phyloP scores from a whole-genome alignment of 208 protist species.

The Kentomonas sorsogonicus region DNA sequence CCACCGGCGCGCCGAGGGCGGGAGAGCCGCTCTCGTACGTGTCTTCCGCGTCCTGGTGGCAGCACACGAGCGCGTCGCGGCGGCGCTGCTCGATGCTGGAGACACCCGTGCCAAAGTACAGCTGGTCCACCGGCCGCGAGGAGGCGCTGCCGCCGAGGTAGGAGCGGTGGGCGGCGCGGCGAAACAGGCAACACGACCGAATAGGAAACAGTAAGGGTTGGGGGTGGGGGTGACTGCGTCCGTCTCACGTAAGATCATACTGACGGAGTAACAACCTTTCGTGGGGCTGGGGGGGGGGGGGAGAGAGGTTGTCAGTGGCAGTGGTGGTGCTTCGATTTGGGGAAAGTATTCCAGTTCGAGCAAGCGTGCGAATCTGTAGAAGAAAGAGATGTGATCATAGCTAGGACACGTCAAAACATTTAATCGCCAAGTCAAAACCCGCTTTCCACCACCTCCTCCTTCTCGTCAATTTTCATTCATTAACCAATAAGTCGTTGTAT shows the following conservation, averaged over 20 bases:
- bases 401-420: conserved; percentile 11
- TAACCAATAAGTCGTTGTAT: too few species aligned
- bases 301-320: too few species aligned
- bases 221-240: not conserved
- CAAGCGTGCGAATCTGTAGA: not conserved
- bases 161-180: conserved; percentile 27
- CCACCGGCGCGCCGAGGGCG: not conserved
- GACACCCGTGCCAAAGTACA: conserved; percentile 44
- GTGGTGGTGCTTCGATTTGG: not conserved
- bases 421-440: conserved; percentile 2
- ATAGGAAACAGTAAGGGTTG: conserved; percentile 7
- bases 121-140: conserved; percentile 32
- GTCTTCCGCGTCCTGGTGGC: conserved; percentile 24
- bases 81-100: conserved; percentile 34
- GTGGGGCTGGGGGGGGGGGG: too few species aligned
- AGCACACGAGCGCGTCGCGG: conserved; percentile 45
- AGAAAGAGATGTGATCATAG: conserved; percentile 8
- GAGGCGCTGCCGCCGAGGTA: conserved; percentile 25
- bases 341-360: not conserved
- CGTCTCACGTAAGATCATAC: not conserved
- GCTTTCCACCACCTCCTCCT: not conserved
- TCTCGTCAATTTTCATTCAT: too few species aligned
- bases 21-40: not conserved
- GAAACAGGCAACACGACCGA: too few species aligned
- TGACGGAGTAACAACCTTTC: not conserved